Percentiles rank a stretch among this genome's conserved stretches.
Evolutionary conservation across 202 grass and related monocot species (phyloP).

Genomic region (Cymbopogon flexuosus): DNA sequence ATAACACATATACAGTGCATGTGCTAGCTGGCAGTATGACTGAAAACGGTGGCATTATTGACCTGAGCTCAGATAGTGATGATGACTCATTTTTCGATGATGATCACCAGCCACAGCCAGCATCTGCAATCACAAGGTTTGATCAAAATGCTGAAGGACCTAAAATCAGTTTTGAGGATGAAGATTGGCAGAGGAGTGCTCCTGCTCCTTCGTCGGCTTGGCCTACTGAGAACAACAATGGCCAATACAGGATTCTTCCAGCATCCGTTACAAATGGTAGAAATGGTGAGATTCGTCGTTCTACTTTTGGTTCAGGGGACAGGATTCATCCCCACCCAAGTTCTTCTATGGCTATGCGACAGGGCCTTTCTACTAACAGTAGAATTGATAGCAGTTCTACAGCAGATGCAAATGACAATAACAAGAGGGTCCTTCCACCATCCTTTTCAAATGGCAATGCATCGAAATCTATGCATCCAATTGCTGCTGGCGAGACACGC

Average conservation of each 20-base stretch:
- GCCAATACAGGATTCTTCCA: conserved; percentile 49
- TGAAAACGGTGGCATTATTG: conserved; percentile 2
- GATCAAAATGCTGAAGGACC: conserved; percentile 24
- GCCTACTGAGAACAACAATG: conserved; percentile 29
- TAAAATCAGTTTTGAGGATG: conserved; percentile 13
- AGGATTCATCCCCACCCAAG: conserved; percentile 19
- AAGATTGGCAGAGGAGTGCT: conserved; percentile 26
- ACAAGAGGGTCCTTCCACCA: conserved; percentile 46
- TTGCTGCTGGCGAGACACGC: conserved; percentile 29
- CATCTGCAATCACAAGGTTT: conserved; percentile 7
- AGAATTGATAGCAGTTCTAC: conserved; percentile 21
- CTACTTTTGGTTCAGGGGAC: conserved; percentile 33
- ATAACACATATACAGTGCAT: neutral
- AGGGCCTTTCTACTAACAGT: neutral
- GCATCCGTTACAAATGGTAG: conserved; percentile 41
- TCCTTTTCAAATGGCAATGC: conserved; percentile 42
- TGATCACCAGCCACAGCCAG: conserved; percentile 1
- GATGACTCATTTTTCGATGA: conserved; percentile 22
- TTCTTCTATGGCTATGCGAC: conserved; percentile 20
- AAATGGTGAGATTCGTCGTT: neutral
- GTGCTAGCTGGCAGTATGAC: conserved; percentile 28
- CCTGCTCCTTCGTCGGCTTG: conserved; percentile 30
- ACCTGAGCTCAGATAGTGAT: conserved; percentile 48
- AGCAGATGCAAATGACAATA: conserved; percentile 26
- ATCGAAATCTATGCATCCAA: conserved; percentile 29